These are phyloP conservation scores for Sonneratia alba DNA, from an alignment of 345 rosid genomes.

Conservation along the genomic window DNA sequence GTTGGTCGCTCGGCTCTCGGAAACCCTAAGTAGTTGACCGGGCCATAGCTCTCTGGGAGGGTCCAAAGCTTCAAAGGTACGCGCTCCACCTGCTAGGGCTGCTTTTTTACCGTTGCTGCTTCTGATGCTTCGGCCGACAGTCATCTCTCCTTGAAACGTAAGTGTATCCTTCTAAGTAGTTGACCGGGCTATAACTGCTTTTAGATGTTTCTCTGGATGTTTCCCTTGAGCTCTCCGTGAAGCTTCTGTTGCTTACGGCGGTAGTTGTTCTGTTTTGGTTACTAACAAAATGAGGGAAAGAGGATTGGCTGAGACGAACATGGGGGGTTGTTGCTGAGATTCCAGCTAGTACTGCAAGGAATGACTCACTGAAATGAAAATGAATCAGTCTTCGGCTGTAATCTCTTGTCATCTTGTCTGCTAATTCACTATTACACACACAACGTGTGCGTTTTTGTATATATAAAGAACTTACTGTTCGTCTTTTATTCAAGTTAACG, in stretches of 20 bases:
- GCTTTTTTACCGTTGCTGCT: constrained; percentile 1
- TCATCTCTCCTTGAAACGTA: not conserved
- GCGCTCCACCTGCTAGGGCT: not conserved
- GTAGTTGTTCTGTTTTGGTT: not conserved
- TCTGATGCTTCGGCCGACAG: not conserved
- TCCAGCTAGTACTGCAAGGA: not conserved
- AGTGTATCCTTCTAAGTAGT: not conserved
- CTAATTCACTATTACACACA: not conserved
- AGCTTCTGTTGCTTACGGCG: not conserved
- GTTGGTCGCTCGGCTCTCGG: not conserved
- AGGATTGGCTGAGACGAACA: not conserved
- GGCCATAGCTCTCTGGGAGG: not conserved
- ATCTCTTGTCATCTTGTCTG: not conserved
- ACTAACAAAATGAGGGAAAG: not conserved
- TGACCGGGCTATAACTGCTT: not conserved
- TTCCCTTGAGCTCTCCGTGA: not conserved
- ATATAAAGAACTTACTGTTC: not conserved
- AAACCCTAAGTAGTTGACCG: not conserved
- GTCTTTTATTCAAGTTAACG: not conserved
- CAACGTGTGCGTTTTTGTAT: not conserved
- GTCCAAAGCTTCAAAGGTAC: not conserved
- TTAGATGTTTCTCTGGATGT: not conserved
- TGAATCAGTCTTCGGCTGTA: not conserved
- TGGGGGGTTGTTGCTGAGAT: not conserved
- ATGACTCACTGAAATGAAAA: not conserved